These are phyloP conservation scores for Sugiyamaella japonica DNA, from an alignment of 1,139 yeast genomes.

Conservation along the genomic window DNA sequence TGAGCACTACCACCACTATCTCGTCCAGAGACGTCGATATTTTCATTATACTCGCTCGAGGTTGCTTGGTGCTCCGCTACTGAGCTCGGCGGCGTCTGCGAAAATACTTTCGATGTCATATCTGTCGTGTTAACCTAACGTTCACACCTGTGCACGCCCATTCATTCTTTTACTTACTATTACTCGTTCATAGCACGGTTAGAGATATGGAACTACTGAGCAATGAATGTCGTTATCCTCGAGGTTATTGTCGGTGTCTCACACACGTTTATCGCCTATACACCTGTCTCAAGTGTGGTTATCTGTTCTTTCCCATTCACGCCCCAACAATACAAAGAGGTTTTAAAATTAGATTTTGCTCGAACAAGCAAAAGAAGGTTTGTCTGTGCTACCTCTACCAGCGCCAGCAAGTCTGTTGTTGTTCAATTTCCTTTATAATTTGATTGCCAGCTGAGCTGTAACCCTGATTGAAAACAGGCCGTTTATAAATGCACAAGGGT, in stretches of 20 bases:
- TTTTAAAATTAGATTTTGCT: not conserved
- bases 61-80: not conserved
- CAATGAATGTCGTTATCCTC: too few species aligned
- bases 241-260: not conserved
- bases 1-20: not conserved
- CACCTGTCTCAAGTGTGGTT: not conserved
- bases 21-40: not conserved
- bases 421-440: slow-evolving; percentile 15
- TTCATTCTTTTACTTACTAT: not conserved
- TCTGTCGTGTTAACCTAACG: not conserved
- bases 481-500: slow-evolving; percentile 11
- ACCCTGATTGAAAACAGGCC: slow-evolving; percentile 12
- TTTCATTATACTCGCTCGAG: not conserved
- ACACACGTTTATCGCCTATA: not conserved
- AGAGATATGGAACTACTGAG: not conserved
- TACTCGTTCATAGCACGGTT: slow-evolving; percentile 7
- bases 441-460: not conserved
- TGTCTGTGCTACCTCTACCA: not conserved
- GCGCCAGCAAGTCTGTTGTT: not conserved
- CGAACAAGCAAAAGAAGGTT: not conserved
- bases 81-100: slow-evolving; percentile 8
- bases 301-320: not conserved
- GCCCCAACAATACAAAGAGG: not conserved
- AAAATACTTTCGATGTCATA: slow-evolving; percentile 6
- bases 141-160: not conserved